Percentiles rank a stretch among this genome's conserved stretches.
phyloP scores from a whole-genome alignment of 768 basidiomycete genomes.

The Boletus tomentosulus region DNA sequence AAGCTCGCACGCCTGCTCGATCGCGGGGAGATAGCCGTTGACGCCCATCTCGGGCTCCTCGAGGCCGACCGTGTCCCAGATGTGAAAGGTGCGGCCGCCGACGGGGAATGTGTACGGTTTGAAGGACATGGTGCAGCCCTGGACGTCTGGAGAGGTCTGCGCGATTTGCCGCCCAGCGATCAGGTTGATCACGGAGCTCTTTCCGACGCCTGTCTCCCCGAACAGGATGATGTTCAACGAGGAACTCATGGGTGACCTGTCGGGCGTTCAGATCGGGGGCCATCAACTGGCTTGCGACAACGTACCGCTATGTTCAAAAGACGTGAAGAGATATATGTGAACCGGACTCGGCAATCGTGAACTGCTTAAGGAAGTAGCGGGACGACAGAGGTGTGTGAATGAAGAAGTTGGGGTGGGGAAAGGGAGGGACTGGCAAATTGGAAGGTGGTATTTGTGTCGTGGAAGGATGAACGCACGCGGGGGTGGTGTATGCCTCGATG shows the following conservation, averaged over 20 bases:
- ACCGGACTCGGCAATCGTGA: not conserved
- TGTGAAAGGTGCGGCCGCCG: slow-evolving; percentile 9
- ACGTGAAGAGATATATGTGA: not conserved
- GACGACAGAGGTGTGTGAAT: not conserved
- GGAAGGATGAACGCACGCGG: not conserved
- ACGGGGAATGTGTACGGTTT: slow-evolving; percentile 25
- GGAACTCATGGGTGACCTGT: slow-evolving; percentile 11
- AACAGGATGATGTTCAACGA: slow-evolving; percentile 40
- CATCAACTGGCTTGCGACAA: not conserved
- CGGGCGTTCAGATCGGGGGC: not conserved
- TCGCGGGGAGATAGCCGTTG: slow-evolving; percentile 25
- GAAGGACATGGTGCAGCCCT: slow-evolving; percentile 37
- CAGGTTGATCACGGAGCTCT: slow-evolving; percentile 34
- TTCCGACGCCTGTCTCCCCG: slow-evolving; percentile 40
- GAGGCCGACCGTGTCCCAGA: slow-evolving; percentile 37
- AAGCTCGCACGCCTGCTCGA: slow-evolving; percentile 31
- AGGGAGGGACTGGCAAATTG: not conserved
- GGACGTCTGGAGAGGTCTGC: slow-evolving; percentile 23
- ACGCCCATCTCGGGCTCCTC: slow-evolving; percentile 28
- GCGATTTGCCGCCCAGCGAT: slow-evolving; percentile 26
- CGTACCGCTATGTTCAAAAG: not conserved
- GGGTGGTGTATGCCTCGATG: slow-evolving; percentile 2
- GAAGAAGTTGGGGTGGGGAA: not conserved
- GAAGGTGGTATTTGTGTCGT: slow-evolving; percentile 5
- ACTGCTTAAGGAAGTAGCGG: not conserved